Base-by-base conservation (phyloP, 2,329 filamentous ascomycete genomes). In the Clonostachys byssicola region DNA sequence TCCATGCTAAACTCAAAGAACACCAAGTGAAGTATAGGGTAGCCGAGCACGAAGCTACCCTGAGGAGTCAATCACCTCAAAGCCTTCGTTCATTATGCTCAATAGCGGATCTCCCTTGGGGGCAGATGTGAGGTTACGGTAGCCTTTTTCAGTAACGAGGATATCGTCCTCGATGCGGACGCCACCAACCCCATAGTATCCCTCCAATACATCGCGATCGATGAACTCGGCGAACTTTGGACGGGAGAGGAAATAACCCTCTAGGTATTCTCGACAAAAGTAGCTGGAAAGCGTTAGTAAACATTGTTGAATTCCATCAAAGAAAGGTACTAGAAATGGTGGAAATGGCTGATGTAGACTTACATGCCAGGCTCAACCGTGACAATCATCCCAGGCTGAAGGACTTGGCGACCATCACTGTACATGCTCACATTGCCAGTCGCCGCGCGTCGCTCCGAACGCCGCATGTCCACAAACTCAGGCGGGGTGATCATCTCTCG, bases 151-250 rank as follows among this genome's bases (percentile, higher is more conserved):
- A 2, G 87, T 94, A 43, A 97, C 83, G 18, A 94, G 73, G 38
- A 97, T 78, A 63, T 92, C 89, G 60, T 97, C 91, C 70, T 99
- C 94, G 51, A 97, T 95, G 42, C 94, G 80, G 23, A 96, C 90
- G 34, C 94, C 94, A 14, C 92, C 94, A 1, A 97, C 85, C 23
- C 69, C 71, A 72, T 88, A 92, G 63, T 87, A 92, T 52, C 70
- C 72, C 50, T 84, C 81, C 43, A 94, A 67, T 6, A 85, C 76
- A 6, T 74, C 71, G 54, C 71, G 70, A 64, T 92, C 77, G 58
- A 94, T 85, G 56, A 80, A 88, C 49, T 75, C 73, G 38, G 74
- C 71, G 60, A 86, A 82, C 47, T 72, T 68, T 3, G 74, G 68
- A 49, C 80, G 74, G 45, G 77, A 72, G 56, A 86, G 73, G 60